phyloP scores from a whole-genome alignment of 208 protist genomes.

The Acanthamoeba healyi region DNA sequence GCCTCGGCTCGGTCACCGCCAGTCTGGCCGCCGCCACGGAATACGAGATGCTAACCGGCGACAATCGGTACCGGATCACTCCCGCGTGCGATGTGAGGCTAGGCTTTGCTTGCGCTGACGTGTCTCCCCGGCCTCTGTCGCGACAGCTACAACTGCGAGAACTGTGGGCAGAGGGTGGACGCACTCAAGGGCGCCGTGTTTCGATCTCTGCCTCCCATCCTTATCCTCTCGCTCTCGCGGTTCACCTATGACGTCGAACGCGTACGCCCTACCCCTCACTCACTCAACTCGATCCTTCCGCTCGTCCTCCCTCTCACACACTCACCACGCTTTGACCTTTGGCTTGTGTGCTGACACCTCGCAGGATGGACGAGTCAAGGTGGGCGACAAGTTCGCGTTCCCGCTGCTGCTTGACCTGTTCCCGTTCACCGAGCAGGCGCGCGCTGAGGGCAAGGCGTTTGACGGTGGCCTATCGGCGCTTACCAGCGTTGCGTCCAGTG shows the following conservation, averaged over 20 bases:
- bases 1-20: constrained; percentile 41
- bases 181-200: constrained; percentile 72
- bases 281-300: too few species aligned
- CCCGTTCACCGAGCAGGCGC: constrained; percentile 27
- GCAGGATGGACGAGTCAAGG: constrained; percentile 65
- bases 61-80: constrained; percentile 61
- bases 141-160: constrained; percentile 76
- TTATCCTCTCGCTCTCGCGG: constrained; percentile 73
- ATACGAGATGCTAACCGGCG: constrained; percentile 77
- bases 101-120: background rate
- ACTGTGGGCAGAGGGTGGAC: constrained; percentile 70
- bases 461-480: background rate
- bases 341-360: too few species aligned
- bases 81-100: background rate
- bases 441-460: background rate
- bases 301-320: too few species aligned
- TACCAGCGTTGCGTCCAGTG: too few species aligned
- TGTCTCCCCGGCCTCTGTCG: background rate
- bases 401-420: constrained; percentile 56
- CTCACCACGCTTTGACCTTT: too few species aligned
- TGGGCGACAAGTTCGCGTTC: constrained; percentile 69
- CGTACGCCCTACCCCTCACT: background rate
- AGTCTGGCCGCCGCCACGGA: constrained; percentile 58
- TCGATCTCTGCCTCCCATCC: constrained; percentile 47
- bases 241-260: constrained; percentile 76